Evolutionary conservation across 805 yeast species (phyloP).

Genomic region (Barnettozyma vustinii): DNA sequence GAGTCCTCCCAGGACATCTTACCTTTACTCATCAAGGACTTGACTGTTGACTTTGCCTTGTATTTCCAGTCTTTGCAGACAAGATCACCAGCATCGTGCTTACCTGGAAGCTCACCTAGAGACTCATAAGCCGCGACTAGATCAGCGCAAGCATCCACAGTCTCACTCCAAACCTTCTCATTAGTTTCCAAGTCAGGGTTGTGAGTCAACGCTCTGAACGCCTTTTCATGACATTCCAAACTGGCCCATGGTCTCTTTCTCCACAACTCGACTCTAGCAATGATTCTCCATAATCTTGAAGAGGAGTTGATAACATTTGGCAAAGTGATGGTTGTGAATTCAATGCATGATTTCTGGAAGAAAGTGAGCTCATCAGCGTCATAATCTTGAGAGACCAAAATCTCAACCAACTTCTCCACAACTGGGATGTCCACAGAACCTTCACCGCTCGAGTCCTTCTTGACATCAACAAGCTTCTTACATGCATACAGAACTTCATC

Average conservation of each 20-base stretch:
- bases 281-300: conserved; percentile 69
- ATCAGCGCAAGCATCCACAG: conserved; percentile 74
- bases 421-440: conserved; percentile 68
- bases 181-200: conserved; percentile 58
- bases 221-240: conserved; percentile 79
- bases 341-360: conserved; percentile 65
- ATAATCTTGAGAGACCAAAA: conserved; percentile 49
- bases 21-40: conserved; percentile 77
- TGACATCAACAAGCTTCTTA: conserved; percentile 53
- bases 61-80: conserved; percentile 92
- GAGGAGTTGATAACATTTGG: conserved; percentile 63
- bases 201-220: conserved; percentile 66
- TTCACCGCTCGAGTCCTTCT: conserved; percentile 54
- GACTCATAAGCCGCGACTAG: conserved; percentile 82
- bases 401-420: conserved; percentile 65
- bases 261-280: conserved; percentile 87
- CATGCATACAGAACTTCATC: conserved; percentile 76
- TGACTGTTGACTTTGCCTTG: conserved; percentile 66
- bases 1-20: conserved; percentile 73
- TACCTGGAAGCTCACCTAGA: conserved; percentile 80
- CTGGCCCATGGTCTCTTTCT: conserved; percentile 83
- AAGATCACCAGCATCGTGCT: conserved; percentile 71
- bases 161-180: conserved; percentile 66
- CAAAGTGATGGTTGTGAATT: conserved; percentile 61
- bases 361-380: conserved; percentile 36